A percentile compares a stretch with the other conserved stretches of the same genome.
These are phyloP conservation scores for Sideroxylon spinosum DNA, from an alignment of 179 eudicot species.

Conservation along the genomic window DNA sequence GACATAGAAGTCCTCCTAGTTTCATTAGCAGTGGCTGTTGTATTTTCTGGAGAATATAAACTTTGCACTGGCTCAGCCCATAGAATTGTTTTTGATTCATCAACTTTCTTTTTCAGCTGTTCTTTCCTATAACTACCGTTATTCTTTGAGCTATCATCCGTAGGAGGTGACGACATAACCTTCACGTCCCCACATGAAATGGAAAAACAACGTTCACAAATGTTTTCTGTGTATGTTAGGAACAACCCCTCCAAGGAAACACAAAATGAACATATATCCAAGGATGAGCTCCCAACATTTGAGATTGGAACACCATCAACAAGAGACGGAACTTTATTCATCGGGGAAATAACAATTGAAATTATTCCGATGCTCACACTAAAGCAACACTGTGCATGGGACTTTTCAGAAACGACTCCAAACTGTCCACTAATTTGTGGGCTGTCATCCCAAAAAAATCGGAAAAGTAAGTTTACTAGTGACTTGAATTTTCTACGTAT, in stretches of 20 bases:
- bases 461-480: conserved; percentile 24
- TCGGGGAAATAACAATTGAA: conserved; percentile 41
- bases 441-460: conserved; percentile 21
- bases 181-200: conserved; percentile 54
- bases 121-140: conserved; percentile 21
- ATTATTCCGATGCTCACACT: conserved; percentile 47
- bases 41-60: conserved; percentile 27
- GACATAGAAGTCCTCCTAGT: conserved; percentile 32
- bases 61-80: conserved; percentile 59
- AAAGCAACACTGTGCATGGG: conserved; percentile 35
- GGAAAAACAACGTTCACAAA: conserved; percentile 43
- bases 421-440: conserved; percentile 16
- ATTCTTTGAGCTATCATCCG: conserved; percentile 24
- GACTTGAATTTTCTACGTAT: conserved; percentile 29
- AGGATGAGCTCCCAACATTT: conserved; percentile 29
- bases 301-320: conserved; percentile 26
- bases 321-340: conserved; percentile 29
- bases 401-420: conserved; percentile 30
- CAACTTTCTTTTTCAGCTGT: conserved; percentile 28
- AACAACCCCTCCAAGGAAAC: conserved; percentile 34
- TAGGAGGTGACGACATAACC: conserved; percentile 36
- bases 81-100: conserved; percentile 31
- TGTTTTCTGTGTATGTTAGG: conserved; percentile 35
- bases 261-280: conserved; percentile 36
- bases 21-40: conserved; percentile 18